Evolutionary conservation across 805 yeast genomes (phyloP), one percentile per base, ranked within the genome.

Genomic region (Monosporozyma aerobia): DNA sequence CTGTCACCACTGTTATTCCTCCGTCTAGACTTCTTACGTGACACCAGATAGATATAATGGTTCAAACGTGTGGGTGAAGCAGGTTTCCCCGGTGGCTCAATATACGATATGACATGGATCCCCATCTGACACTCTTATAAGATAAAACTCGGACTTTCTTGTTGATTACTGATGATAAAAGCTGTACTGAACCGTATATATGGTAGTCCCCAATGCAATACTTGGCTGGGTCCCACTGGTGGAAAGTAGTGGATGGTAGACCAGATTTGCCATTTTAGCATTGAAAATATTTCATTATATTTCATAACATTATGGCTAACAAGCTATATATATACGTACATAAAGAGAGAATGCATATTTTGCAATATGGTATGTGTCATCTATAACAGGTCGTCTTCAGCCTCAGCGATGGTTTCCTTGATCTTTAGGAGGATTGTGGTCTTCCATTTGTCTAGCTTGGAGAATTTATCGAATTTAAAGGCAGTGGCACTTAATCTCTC

Each of bases 401-500:
- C 85, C 51, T 79, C 82, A 39, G 81, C 79, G 48, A 88, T 82
- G 3, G 77, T 71, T 58, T 78, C 83, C 72, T 94, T 94, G 62
- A 94, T 83, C 70, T 85, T 85, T 60, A 92, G 77, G 59, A 94
- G 77, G 49, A 94, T 73, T 30, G 86, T 81, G 11, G 96, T 87
- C 73, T 87, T 89, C 85, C 96, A 85, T 63, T 85, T 87, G 67
- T 94, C 99, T 52, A 94, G 79, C 68, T 89, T 89, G 57, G 82
- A 75, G 68, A 86, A 90, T 68, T 87, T 95, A 68, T 94, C 98
- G 63, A 73, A 94, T 57, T 87, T 94, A 64, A 77, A 86, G 22
- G 90, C 83, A 58, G 81, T 79, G 58, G 81, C 82, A 3, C 92
- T 79, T 62, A 89, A 80, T 48, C 74, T 77, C 63, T 92, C 90